Evolutionary conservation across 768 basidiomycete species (phyloP).

Genomic region (Leccinum olivaceopallidum): DNA sequence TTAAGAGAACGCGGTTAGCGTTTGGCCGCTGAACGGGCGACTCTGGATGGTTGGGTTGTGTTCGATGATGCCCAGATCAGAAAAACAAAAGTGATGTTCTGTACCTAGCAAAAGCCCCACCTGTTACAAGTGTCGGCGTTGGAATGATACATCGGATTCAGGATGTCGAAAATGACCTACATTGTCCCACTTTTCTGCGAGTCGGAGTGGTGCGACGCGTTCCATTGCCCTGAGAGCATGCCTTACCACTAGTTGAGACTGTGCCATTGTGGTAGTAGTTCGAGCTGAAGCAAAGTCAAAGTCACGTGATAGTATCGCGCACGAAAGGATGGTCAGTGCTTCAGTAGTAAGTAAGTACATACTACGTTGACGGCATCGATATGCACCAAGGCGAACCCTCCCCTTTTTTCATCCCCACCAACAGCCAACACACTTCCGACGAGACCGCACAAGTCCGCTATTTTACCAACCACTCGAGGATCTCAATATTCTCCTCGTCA

Average conservation of each 20-base stretch:
- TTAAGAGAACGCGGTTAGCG: conserved; percentile 56
- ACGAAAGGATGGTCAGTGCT: too few species aligned
- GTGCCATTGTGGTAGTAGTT: conserved; percentile 10
- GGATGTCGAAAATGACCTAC: conserved; percentile 46
- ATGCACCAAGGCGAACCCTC: too few species aligned
- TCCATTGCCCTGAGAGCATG: conserved; percentile 71
- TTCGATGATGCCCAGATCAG: conserved; percentile 3
- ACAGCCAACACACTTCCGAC: too few species aligned
- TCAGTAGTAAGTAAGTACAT: too few species aligned
- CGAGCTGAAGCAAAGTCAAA: background rate
- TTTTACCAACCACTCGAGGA: too few species aligned
- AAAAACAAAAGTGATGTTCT: conserved; percentile 16
- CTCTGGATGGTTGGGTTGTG: conserved; percentile 37
- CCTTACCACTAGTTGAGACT: conserved; percentile 32
- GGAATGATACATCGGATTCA: conserved; percentile 5
- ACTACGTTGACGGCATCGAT: too few species aligned
- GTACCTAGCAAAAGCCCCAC: conserved; percentile 74
- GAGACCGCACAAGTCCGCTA: too few species aligned
- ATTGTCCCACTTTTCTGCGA: conserved; percentile 95
- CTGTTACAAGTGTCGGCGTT: conserved; percentile 35
- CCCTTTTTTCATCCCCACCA: too few species aligned
- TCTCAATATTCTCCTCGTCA: too few species aligned
- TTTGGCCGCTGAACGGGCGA: conserved; percentile 50
- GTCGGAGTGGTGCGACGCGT: conserved; percentile 78
- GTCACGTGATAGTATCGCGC: too few species aligned